Evolutionary conservation across 345 rosid genomes (phyloP), one percentile per base, ranked within the genome.

Genomic region (Gossypium raimondii): DNA sequence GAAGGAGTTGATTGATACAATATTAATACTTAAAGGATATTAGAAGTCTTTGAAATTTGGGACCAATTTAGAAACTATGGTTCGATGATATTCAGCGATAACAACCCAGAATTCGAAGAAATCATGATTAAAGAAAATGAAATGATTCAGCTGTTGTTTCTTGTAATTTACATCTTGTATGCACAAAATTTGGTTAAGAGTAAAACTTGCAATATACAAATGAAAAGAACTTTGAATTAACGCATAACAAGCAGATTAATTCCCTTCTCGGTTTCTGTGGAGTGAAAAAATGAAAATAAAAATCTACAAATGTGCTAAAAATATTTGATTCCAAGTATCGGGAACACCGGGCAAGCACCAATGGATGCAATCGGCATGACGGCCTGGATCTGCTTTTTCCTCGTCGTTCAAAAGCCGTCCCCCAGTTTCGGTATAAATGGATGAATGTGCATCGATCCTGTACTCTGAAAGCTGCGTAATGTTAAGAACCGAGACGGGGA

Each of bases 281-380:
- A 34, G 7, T 34, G 41, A 6, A 34, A 34, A 34, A 34, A 34
- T 34, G 41, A 70, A 48, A 25, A 2, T 3, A 9, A 27, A 51
- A 38, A 69, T 27, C 76, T 90, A 94, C 90, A 94, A 83, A 77
- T 86, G 82, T 22, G 97, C 97, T 27, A 87, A 83, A 29, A 94
- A 73, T 51, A 94, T 86, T 62, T 81, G 97, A 72, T 92, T 94
- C 97, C 97, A 94, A 0, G 97, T 89, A 75, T 94, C 98, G 0
- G 98, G 97, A 18, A 94, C 83, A 29, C 97, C 97, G 1, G 97
- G 98, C 73, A 94, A 72, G 29, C 98, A 94, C 97, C 97, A 94
- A n/a, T 94, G 98, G 70, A 94, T 94, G 83, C 97, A 94, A 78
- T 94, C 98, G 11, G 98, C 97, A 22, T 92, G 51, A 17, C 13